Conservation (phyloP, 2,329 filamentous ascomycete genomes). For the Xylariaceae sp. region DNA sequence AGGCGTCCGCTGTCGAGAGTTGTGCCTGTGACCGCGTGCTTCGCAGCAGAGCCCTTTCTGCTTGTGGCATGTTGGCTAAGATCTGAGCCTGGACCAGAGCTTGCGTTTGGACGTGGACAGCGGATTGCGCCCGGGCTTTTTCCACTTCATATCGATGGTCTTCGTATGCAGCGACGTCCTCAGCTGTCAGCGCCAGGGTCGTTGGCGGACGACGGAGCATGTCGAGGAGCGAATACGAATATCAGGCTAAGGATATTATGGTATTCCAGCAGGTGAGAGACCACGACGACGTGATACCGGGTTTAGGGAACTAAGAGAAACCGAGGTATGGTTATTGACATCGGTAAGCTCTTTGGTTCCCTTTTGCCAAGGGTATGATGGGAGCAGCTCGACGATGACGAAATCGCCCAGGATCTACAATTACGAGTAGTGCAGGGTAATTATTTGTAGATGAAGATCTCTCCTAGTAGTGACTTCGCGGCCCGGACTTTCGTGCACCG, state of each 20-base stretch:
- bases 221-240: too few relatives aligned
- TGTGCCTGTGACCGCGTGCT: constrained; percentile 4
- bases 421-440: neutral
- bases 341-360: too few relatives aligned
- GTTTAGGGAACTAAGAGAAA: neutral
- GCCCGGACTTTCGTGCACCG: too few relatives aligned
- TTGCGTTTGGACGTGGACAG: neutral
- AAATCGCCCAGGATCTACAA: neutral
- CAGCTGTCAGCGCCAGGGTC: constrained; percentile 60
- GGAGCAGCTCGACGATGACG: neutral
- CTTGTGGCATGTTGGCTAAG: constrained; percentile 1
- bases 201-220: constrained; percentile 67
- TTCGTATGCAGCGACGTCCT: constrained; percentile 67
- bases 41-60: constrained; percentile 3
- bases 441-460: neutral
- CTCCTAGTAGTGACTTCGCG: too few relatives aligned
- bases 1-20: constrained; percentile 21
- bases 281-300: too few relatives aligned
- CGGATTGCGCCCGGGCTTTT: constrained; percentile 6
- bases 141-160: constrained; percentile 45
- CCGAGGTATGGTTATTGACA: neutral
- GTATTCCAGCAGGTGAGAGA: too few relatives aligned
- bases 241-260: too few relatives aligned
- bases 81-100: constrained; percentile 10
- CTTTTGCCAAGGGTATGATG: neutral